Evolutionary conservation across 176 grass and related monocot genomes (phyloP).

Genomic region (Sorghum bicolor): DNA sequence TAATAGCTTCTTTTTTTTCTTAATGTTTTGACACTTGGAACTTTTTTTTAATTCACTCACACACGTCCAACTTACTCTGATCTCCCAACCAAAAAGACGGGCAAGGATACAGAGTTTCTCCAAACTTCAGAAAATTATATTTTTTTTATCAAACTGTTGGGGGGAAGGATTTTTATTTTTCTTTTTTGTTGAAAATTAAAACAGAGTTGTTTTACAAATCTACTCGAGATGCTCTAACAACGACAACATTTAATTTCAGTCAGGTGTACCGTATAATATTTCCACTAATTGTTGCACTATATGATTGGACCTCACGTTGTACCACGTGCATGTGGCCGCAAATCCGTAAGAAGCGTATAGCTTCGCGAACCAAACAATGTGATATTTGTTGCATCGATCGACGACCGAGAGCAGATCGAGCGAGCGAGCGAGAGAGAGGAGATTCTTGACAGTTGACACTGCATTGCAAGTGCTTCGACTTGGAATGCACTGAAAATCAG

Average conservation of each 20-base stretch:
- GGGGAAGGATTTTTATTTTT: too few relatives aligned
- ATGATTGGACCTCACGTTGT: slow-evolving; percentile 26
- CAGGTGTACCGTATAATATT: neutral
- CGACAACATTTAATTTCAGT: neutral
- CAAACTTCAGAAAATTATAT: too few relatives aligned
- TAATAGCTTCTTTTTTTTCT: too few relatives aligned
- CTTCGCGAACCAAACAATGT: neutral
- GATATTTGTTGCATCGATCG: neutral
- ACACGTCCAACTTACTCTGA: too few relatives aligned
- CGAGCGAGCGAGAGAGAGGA: neutral
- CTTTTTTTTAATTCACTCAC: too few relatives aligned
- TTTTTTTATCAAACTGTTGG: too few relatives aligned
- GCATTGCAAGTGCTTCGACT: neutral
- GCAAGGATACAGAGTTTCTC: too few relatives aligned
- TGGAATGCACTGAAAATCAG: neutral
- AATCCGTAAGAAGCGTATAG: neutral
- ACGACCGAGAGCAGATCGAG: neutral
- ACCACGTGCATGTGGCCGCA: neutral
- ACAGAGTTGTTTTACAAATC: too few relatives aligned
- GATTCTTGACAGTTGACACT: neutral
- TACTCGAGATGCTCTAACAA: too few relatives aligned
- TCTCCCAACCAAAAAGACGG: too few relatives aligned
- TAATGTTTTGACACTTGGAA: too few relatives aligned
- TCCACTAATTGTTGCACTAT: neutral
- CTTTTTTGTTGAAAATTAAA: too few relatives aligned